Base-by-base conservation (phyloP, 176 grass and related monocot species). In the Oryza australiensis region DNA sequence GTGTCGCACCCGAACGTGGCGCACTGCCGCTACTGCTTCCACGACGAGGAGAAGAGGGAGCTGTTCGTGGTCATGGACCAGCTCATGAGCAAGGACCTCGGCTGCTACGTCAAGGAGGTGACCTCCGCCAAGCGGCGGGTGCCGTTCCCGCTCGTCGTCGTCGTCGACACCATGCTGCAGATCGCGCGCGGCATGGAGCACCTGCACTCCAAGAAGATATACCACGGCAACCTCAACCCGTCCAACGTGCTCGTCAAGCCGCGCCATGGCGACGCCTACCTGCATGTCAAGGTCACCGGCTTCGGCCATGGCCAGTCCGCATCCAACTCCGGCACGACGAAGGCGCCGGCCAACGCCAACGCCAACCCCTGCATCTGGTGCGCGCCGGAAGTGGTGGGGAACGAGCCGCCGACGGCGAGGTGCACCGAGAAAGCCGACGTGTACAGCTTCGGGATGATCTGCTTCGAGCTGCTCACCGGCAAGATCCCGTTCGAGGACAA, bases 401-500 rank as follows among this genome's bases (percentile, higher is more conserved):
- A 51, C 53, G n/a, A 34, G 1, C 32, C 32, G 24, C 32, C 32
- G 24, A 35, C 81, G 20, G 22, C 88, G 1, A 71, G 69, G 66
- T 57, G 84, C 41, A 95, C 88, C 0, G 93, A 98, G 71, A 95
- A 95, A 75, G 93, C 86, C 0, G 93, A 98, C 79, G 90, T 90
- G 59, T 98, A 98, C 73, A 95, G 93, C 89, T 98, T 95, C 73
- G 66, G 84, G 12, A 98, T 98, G 96, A 70, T 95, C 12, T 88
- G 92, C 89, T 98, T 98, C 82, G 93, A 98, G 90, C 81, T 98
- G 30, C 62, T 95, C 16, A 93, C 96, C 0, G 93, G 96, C 3
- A 98, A 98, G 87, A 84, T 95, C 60, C 96, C 96, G 9, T 98
- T 98, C 83, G 93, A 98, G 80, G 96, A 98, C 86, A 89, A 90